Evolutionary conservation across 176 grass and related monocot genomes (phyloP).

Genomic region (Metroxylon sagu): DNA sequence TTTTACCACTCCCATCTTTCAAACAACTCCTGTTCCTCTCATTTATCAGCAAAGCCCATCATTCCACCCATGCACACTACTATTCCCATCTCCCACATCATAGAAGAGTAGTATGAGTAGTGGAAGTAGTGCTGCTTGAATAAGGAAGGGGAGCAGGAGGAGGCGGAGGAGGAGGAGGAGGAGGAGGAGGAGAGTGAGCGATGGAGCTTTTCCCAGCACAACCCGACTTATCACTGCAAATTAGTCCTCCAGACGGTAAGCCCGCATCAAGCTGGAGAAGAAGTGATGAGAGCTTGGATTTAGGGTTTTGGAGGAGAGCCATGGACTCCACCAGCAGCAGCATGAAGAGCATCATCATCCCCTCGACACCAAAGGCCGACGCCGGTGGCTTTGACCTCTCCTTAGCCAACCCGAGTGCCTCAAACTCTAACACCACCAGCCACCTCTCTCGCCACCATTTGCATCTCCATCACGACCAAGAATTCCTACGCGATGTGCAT

Average conservation of each 20-base stretch:
- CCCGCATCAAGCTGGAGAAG: slow-evolving; percentile 16
- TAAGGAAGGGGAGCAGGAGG: neutral
- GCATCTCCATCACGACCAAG: slow-evolving; percentile 33
- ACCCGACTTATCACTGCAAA: slow-evolving; percentile 86
- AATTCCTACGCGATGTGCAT: slow-evolving; percentile 30
- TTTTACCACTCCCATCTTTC: neutral
- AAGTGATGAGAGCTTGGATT: slow-evolving; percentile 17
- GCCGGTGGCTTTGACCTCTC: slow-evolving; percentile 3
- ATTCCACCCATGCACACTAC: neutral
- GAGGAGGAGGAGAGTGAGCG: neutral
- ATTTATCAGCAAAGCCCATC: neutral
- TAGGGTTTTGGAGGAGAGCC: slow-evolving; percentile 87
- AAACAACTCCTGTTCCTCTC: neutral
- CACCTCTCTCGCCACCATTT: slow-evolving; percentile 12
- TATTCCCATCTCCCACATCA: no score
- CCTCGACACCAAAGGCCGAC: slow-evolving; percentile 5
- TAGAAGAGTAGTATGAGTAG: neutral
- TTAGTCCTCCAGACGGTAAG: slow-evolving; percentile 49
- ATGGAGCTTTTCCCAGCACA: slow-evolving; percentile 91
- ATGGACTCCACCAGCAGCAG: slow-evolving; percentile 19
- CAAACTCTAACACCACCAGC: slow-evolving; percentile 1
- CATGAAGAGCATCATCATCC: slow-evolving; percentile 13
- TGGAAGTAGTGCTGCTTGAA: neutral
- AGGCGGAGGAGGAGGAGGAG: neutral
- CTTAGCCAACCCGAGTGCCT: no score